Percentiles rank a stretch among this genome's conserved stretches.
Evolutionary conservation across 805 yeast species (phyloP).

Genomic region (Wickerhamomyces silvicola): DNA sequence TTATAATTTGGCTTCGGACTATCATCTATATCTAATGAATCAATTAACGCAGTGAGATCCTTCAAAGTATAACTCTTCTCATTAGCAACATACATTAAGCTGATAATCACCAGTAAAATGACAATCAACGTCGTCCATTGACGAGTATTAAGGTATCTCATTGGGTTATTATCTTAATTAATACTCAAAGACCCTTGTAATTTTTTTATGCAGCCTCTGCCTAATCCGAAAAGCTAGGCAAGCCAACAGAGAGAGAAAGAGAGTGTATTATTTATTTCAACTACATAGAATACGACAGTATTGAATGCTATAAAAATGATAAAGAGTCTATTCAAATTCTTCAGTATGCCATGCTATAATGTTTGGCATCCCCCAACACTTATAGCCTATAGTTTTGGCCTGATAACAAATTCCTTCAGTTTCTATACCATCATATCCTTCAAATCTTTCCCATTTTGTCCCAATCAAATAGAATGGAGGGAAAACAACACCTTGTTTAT

Average conservation of each 20-base stretch:
- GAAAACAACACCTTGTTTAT: conserved; percentile 39
- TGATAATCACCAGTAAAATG: conserved; percentile 3
- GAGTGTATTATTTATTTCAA: no score
- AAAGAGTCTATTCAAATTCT: conserved; percentile 1
- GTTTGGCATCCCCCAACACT: conserved; percentile 46
- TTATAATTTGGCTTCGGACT: conserved; percentile 3
- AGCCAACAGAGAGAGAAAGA: no score
- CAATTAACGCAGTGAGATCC: conserved; percentile 7
- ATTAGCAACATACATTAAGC: conserved; percentile 2
- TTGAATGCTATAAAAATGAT: not conserved
- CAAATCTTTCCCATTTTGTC: conserved; percentile 35
- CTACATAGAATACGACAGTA: no score
- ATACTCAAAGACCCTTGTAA: not conserved
- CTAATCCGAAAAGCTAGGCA: no score
- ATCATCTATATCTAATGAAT: conserved; percentile 6
- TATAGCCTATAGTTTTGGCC: conserved; percentile 38
- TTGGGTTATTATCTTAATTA: not conserved
- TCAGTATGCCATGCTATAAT: conserved; percentile 32
- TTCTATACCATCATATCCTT: conserved; percentile 50
- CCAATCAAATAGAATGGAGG: conserved; percentile 42
- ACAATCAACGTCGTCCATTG: conserved; percentile 6
- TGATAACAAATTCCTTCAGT: conserved; percentile 47
- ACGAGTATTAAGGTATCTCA: conserved; percentile 7
- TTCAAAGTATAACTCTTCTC: conserved; percentile 4
- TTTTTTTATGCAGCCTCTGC: no score